A percentile compares a stretch with the other conserved stretches of the same genome.
These are phyloP conservation scores for Helicocarpus griseus DNA, from an alignment of 2,329 filamentous ascomycete species.

Conservation along the genomic window DNA sequence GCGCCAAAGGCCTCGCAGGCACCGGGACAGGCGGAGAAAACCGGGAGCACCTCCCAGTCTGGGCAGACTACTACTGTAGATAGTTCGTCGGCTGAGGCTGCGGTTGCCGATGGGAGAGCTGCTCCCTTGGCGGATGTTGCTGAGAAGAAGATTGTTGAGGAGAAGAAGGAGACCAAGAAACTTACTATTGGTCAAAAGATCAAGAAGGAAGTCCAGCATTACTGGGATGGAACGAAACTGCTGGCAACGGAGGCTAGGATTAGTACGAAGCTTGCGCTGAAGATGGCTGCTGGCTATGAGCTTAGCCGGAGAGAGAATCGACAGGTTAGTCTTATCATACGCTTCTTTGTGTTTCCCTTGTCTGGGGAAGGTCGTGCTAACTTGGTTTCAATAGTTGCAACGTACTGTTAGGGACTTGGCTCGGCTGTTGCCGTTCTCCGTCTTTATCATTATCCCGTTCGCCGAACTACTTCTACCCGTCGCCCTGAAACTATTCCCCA, in stretches of 20 bases:
- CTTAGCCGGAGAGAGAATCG: slow-evolving; percentile 86
- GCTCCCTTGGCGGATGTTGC: slow-evolving; percentile 17
- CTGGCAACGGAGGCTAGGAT: slow-evolving; percentile 87
- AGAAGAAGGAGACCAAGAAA: slow-evolving; percentile 69
- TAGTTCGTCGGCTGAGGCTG: slow-evolving; percentile 24
- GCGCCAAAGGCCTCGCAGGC: background rate
- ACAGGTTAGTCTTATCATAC: slow-evolving; percentile 44
- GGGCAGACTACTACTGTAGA: slow-evolving; percentile 9
- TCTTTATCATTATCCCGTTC: slow-evolving; percentile 94
- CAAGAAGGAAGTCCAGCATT: slow-evolving; percentile 87
- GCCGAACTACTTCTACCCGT: slow-evolving; percentile 87
- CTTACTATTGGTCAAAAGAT: slow-evolving; percentile 83
- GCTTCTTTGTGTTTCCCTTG: background rate
- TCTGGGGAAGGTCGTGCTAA: slow-evolving; percentile 6
- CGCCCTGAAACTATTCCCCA: slow-evolving; percentile 90
- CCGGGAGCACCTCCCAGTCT: background rate
- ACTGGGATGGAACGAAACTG: slow-evolving; percentile 97
- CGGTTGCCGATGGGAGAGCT: slow-evolving; percentile 24
- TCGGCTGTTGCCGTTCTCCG: slow-evolving; percentile 87
- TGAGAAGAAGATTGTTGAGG: slow-evolving; percentile 50
- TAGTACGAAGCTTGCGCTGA: slow-evolving; percentile 79
- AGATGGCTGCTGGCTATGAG: slow-evolving; percentile 98
- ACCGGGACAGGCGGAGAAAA: slow-evolving; percentile 13
- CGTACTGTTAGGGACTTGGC: slow-evolving; percentile 89
- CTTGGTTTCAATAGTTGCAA: slow-evolving; percentile 47